These are phyloP conservation scores for Moesziomyces sp. DNA, from an alignment of 1,284 basidiomycete species.

Conservation along the genomic window DNA sequence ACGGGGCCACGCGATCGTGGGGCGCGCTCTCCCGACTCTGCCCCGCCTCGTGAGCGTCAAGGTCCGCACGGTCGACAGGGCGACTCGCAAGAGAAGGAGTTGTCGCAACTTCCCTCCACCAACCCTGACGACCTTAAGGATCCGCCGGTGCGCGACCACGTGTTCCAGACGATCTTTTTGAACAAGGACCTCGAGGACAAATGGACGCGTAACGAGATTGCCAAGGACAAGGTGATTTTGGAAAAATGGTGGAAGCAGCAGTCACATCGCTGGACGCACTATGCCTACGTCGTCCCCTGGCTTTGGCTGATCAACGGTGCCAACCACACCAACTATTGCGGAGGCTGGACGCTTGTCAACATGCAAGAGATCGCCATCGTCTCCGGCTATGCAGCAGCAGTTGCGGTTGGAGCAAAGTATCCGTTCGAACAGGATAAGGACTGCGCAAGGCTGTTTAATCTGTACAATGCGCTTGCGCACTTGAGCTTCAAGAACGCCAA, in stretches of 20 bases:
- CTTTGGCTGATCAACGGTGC: slow-evolving; percentile 75
- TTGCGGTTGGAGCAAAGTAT: slow-evolving; percentile 73
- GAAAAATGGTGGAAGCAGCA: slow-evolving; percentile 77
- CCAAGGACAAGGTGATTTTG: slow-evolving; percentile 71
- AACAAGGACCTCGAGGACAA: slow-evolving; percentile 71
- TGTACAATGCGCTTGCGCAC: slow-evolving; percentile 71
- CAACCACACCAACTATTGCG: slow-evolving; percentile 68
- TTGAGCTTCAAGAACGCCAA: slow-evolving; percentile 57
- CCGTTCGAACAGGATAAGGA: slow-evolving; percentile 68
- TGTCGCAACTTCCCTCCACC: slow-evolving; percentile 25
- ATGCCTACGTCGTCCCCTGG: slow-evolving; percentile 73
- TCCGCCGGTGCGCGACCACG: slow-evolving; percentile 70
- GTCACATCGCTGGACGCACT: slow-evolving; percentile 74
- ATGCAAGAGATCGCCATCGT: slow-evolving; percentile 75
- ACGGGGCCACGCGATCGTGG: slow-evolving; percentile 38
- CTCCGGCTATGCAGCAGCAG: slow-evolving; percentile 75
- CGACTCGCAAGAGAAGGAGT: slow-evolving; percentile 29
- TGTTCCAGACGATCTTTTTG: slow-evolving; percentile 77
- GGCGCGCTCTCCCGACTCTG: slow-evolving; percentile 22
- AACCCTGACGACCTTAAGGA: slow-evolving; percentile 31
- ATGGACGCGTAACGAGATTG: slow-evolving; percentile 74
- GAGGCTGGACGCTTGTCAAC: slow-evolving; percentile 70
- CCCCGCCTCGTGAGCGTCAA: slow-evolving; percentile 48
- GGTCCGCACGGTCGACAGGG: slow-evolving; percentile 45
- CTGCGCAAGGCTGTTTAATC: slow-evolving; percentile 71